Evolutionary conservation across 1,139 yeast genomes (phyloP), one percentile per base, ranked within the genome.

Genomic region (Suhomyces wounanorum): DNA sequence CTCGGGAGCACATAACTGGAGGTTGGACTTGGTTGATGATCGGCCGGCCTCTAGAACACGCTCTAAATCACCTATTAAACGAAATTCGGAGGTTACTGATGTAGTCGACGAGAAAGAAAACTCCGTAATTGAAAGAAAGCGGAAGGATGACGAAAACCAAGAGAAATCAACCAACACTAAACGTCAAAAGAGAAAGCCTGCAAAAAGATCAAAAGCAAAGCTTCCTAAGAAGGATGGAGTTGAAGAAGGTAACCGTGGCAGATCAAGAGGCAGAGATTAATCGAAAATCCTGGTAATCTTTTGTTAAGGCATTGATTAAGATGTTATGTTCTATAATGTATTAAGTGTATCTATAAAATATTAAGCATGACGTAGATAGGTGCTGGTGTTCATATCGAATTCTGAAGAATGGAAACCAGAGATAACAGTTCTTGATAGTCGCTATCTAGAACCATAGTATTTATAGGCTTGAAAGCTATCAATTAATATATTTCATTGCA

Each of bases 31-130:
- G 8, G 38, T 38, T 21, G 47, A 45, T 10, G 77, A 69, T 45
- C 61, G 61, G 16, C 79, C 79, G 1, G 76, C 79, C 0, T 59
- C 63, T 17, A 54, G 79, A 46, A 76, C 79, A 0, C 58, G 80
- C 47, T 74, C 79, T 1, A 73, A 72, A 54, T 75, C 79, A 1
- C 80, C 80, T 0, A 56, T 75, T 52, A 75, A 75, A 54, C 61
- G 68, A 45, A 30, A 30, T 30, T 26, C 30, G 3, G 63, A 68
- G 36, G 57, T 73, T 44, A 59, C 60, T 41, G 75, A 73, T 43
- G 58, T 72, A 7, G 48, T 67, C 8, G 53, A 61, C 11, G 55
- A 65, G 0, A 68, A 58, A 41, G 61, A 58, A 8, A 41, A 51
- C 2, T 52, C 52, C 26, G 47, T 51, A 8, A 56, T 54, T 44